Conservation (phyloP, 2,329 filamentous ascomycete species). For the Dactylellina haptotyla region DNA sequence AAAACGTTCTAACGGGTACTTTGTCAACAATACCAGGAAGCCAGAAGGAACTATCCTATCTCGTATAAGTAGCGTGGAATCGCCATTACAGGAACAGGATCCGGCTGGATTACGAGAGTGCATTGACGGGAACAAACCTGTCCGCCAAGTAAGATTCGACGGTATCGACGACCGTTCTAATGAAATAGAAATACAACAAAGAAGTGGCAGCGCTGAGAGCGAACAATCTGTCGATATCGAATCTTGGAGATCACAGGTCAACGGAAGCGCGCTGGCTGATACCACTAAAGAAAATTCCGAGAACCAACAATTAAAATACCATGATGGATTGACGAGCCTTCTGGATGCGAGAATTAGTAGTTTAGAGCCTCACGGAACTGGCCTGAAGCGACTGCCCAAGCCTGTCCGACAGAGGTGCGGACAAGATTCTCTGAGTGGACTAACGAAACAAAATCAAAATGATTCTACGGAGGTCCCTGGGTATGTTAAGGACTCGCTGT, state of each 20-base stretch:
- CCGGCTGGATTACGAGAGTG: no score
- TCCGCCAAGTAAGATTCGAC: constrained; percentile 15
- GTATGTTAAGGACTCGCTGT: neutral
- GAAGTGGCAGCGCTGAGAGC: neutral
- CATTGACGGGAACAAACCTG: no score
- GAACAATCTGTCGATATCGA: neutral
- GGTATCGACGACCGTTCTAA: neutral
- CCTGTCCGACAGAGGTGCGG: neutral
- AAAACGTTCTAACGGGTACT: neutral
- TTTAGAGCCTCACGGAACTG: constrained; percentile 7
- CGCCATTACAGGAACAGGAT: no score
- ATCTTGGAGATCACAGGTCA: neutral
- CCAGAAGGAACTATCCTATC: no score
- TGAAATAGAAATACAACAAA: neutral
- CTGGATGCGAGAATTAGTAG: neutral
- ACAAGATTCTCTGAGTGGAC: neutral
- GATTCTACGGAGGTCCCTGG: neutral
- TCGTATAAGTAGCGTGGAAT: no score
- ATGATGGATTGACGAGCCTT: neutral
- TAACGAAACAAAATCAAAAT: neutral
- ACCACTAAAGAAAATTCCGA: no score
- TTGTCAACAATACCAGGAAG: no score
- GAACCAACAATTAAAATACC: no score
- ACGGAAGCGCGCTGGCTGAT: neutral
- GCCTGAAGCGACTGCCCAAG: constrained; percentile 17